These are phyloP conservation scores for Pochonia chlamydosporia DNA, from an alignment of 2,329 filamentous ascomycete species.

Conservation along the genomic window DNA sequence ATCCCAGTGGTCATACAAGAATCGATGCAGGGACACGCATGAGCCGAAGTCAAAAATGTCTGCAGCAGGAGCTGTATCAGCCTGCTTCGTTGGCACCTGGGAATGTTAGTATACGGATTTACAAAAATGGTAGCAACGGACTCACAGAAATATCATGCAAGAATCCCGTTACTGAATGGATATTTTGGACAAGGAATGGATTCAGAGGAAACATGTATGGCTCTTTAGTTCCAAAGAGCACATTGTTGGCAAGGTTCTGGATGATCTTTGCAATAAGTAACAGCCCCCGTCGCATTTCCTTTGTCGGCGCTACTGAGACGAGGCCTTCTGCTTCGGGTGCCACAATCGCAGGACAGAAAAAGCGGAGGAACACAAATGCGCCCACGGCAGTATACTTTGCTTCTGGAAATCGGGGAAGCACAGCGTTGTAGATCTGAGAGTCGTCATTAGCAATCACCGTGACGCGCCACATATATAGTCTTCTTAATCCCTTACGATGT, in stretches of 20 bases:
- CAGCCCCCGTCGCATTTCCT: constrained; percentile 63
- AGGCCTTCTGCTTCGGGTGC: constrained; percentile 63
- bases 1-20: constrained; percentile 68
- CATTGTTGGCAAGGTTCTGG: constrained; percentile 67
- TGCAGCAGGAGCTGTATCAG: constrained; percentile 32
- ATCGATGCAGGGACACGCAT: constrained; percentile 63
- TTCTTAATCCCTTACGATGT: constrained; percentile 43
- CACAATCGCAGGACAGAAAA: constrained; percentile 68
- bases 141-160: constrained; percentile 60
- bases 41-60: constrained; percentile 65
- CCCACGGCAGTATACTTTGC: constrained; percentile 68
- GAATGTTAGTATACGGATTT: constrained; percentile 1
- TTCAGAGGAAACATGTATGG: constrained; percentile 68
- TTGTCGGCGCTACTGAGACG: constrained; percentile 54
- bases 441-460: background rate
- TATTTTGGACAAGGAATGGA: constrained; percentile 62
- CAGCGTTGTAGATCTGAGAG: constrained; percentile 53
- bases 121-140: background rate
- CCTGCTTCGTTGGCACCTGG: constrained; percentile 41
- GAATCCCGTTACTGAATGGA: constrained; percentile 62
- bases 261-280: constrained; percentile 66
- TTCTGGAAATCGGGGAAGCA: constrained; percentile 58
- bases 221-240: constrained; percentile 66
- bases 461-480: background rate
- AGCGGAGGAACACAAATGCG: constrained; percentile 65